Percentiles rank a stretch among this genome's conserved stretches.
Conservation (phyloP, 148 eudicot genomes). For the Spergularia marina region DNA sequence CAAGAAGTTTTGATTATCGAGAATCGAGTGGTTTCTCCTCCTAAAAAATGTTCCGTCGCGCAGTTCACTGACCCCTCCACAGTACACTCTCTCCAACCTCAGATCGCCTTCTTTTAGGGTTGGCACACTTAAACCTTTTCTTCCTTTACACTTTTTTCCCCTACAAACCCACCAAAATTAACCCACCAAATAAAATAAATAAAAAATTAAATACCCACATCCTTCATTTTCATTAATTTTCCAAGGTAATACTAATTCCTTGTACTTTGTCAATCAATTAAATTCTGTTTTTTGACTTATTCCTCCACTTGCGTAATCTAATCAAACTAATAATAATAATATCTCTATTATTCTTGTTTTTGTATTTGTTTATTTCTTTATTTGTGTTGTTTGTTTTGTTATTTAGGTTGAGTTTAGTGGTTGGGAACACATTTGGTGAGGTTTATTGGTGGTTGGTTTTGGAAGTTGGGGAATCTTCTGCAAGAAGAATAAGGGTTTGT, state of each 20-base stretch:
- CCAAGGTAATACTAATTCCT: not conserved
- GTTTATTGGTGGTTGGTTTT: conserved; percentile 9
- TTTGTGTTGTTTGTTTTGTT: not conserved
- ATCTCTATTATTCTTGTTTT: not conserved
- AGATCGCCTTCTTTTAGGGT: conserved; percentile 1
- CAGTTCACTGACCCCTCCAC: no score
- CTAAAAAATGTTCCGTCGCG: no score
- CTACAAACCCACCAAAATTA: not conserved
- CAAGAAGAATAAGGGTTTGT: not conserved
- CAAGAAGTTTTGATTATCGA: no score
- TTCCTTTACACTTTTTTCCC: not conserved
- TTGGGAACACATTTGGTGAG: conserved; percentile 7
- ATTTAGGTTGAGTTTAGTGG: not conserved
- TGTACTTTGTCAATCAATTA: not conserved
- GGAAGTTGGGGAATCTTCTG: conserved; percentile 12
- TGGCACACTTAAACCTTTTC: not conserved
- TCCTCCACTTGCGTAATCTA: conserved; percentile 22
- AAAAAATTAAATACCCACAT: not conserved
- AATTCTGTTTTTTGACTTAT: conserved; percentile 12
- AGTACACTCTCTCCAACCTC: not conserved
- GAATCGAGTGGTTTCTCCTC: no score
- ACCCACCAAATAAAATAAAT: not conserved
- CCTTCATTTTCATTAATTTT: not conserved
- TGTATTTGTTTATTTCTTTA: not conserved
- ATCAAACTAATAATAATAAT: not conserved